phyloP scores from a whole-genome alignment of 768 basidiomycete species.

The Suillus discolor region DNA sequence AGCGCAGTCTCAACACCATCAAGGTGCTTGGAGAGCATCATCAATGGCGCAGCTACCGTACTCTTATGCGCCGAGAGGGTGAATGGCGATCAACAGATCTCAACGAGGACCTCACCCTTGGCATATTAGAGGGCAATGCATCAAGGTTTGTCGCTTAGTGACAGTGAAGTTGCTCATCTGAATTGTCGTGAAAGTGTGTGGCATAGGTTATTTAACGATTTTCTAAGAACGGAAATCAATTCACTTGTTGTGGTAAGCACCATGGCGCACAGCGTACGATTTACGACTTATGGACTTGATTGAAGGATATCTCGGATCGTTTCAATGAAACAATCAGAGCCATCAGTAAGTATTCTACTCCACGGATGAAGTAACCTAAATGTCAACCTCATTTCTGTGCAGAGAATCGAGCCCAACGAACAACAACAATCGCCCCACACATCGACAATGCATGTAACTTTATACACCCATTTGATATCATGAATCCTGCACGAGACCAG shows the following conservation, averaged over 20 bases:
- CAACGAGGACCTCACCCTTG: neutral
- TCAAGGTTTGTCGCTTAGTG: neutral
- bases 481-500: neutral
- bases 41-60: neutral
- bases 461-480: neutral
- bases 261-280: neutral
- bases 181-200: neutral
- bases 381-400: neutral
- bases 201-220: neutral
- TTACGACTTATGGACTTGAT: neutral
- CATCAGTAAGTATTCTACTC: neutral
- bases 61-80: constrained; percentile 1
- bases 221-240: neutral
- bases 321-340: neutral
- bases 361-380: neutral
- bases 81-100: neutral
- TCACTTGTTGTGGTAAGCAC: neutral
- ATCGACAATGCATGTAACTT: neutral
- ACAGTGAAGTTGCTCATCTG: neutral
- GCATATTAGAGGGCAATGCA: neutral
- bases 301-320: neutral
- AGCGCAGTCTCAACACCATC: neutral
- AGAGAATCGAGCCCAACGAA: constrained; percentile 2
- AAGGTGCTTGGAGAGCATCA: neutral
- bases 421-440: neutral